phyloP scores from a whole-genome alignment of 2,329 filamentous ascomycete species.

The Dendryphion nanum region DNA sequence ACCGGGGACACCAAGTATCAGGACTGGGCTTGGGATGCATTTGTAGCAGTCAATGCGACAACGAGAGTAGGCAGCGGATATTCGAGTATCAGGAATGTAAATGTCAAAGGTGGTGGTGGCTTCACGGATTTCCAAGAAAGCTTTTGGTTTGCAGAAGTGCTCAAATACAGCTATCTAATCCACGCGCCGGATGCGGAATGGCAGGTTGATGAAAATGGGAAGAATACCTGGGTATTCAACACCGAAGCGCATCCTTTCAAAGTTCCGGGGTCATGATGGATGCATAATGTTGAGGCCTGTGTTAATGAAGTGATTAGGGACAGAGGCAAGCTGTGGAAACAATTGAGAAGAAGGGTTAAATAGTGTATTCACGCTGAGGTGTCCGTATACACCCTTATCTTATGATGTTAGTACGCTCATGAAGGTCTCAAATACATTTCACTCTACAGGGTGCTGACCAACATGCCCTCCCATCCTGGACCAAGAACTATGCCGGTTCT shows the following conservation, averaged over 20 bases:
- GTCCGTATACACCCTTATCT: too few species aligned
- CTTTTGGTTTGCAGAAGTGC: slow-evolving; percentile 82
- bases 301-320: too few species aligned
- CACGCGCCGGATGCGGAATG: slow-evolving; percentile 61
- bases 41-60: slow-evolving; percentile 64
- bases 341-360: too few species aligned
- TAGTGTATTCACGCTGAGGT: too few species aligned
- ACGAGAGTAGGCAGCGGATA: slow-evolving; percentile 67
- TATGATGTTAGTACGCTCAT: too few species aligned
- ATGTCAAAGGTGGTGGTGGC: slow-evolving; percentile 58
- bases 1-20: slow-evolving; percentile 75
- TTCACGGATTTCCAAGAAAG: slow-evolving; percentile 75
- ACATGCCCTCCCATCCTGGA: too few species aligned
- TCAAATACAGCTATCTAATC: slow-evolving; percentile 81
- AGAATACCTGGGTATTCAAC: slow-evolving; percentile 61
- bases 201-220: slow-evolving; percentile 52
- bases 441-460: too few species aligned
- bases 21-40: slow-evolving; percentile 81
- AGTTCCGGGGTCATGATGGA: too few species aligned
- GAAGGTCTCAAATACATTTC: too few species aligned
- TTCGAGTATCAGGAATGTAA: slow-evolving; percentile 65
- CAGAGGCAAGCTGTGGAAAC: too few species aligned
- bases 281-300: too few species aligned
- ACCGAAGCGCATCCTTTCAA: slow-evolving; percentile 64
- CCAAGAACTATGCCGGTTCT: slow-evolving; percentile 67